These are phyloP conservation scores for Ceratobasidium sp. DNA, from an alignment of 1,284 basidiomycete species.

Conservation along the genomic window DNA sequence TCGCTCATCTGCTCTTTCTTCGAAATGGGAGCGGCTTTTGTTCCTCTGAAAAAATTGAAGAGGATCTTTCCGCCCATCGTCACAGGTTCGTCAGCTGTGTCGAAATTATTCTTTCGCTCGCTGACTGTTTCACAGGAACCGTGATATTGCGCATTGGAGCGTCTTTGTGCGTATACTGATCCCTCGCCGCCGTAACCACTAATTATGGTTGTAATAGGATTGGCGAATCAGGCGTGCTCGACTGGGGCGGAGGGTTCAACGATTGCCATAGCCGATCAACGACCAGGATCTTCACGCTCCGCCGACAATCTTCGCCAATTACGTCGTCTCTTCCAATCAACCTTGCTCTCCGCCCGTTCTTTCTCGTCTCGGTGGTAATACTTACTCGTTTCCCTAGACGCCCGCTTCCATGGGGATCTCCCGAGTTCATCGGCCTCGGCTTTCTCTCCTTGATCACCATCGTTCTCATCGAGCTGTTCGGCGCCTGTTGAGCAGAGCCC, in stretches of 20 bases:
- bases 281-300: conserved; percentile 75
- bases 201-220: conserved; percentile 61
- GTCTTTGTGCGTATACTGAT: conserved; percentile 55
- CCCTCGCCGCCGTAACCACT: neutral
- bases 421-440: conserved; percentile 86
- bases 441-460: conserved; percentile 86
- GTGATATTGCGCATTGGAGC: conserved; percentile 84
- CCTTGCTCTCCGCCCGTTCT: conserved; percentile 55
- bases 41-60: conserved; percentile 66
- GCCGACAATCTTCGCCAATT: conserved; percentile 72
- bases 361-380: conserved; percentile 41
- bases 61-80: conserved; percentile 86
- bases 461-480: conserved; percentile 79
- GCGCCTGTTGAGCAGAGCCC: no score
- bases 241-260: conserved; percentile 88
- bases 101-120: conserved; percentile 5
- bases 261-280: conserved; percentile 71
- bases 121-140: conserved; percentile 63
- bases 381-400: neutral
- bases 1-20: conserved; percentile 84
- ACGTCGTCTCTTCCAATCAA: conserved; percentile 46
- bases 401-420: conserved; percentile 75
- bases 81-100: conserved; percentile 63
- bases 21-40: conserved; percentile 82
- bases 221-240: conserved; percentile 72